These are phyloP conservation scores for Ceratobasidium theobromae DNA, from an alignment of 1,284 basidiomycete genomes.

Conservation along the genomic window DNA sequence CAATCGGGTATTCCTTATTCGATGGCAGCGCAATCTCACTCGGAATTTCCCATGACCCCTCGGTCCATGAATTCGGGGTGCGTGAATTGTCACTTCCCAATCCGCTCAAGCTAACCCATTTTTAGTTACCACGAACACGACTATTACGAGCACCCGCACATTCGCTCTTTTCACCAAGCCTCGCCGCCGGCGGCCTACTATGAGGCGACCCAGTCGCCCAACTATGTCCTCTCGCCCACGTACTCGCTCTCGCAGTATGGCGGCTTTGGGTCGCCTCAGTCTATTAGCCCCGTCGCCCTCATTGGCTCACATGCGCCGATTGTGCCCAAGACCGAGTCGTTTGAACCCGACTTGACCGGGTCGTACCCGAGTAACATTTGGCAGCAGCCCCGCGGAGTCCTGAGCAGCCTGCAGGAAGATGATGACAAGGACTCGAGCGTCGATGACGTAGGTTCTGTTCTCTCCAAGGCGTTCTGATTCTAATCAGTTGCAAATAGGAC, in stretches of 20 bases:
- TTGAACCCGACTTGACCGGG: conserved; percentile 10
- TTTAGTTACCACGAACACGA: conserved; percentile 15
- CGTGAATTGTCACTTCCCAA: neutral
- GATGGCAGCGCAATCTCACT: too few species aligned
- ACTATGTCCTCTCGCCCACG: conserved; percentile 22
- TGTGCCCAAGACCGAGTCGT: conserved; percentile 25
- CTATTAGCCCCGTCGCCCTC: conserved; percentile 17
- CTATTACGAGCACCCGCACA: conserved; percentile 7
- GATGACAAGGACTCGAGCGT: conserved; percentile 30
- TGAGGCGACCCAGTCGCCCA: conserved; percentile 15
- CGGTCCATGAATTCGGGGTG: conserved; percentile 12
- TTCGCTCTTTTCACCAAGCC: conserved; percentile 9
- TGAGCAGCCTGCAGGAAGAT: conserved; percentile 8
- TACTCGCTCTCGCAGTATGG: neutral
- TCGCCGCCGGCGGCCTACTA: conserved; percentile 18
- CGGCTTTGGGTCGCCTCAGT: conserved; percentile 21
- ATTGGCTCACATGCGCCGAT: conserved; percentile 1
- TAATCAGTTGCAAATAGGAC: conserved; percentile 4
- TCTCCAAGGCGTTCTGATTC: neutral
- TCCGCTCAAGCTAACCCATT: conserved; percentile 1
- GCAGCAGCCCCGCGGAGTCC: neutral
- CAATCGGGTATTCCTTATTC: too few species aligned
- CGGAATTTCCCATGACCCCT: conserved; percentile 26
- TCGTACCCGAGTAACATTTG: conserved; percentile 11
- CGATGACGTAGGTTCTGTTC: conserved; percentile 20